Percentiles rank a stretch among this genome's conserved stretches.
Evolutionary conservation across 2,329 filamentous ascomycete genomes (phyloP).

Genomic region (Xylariaceae sp.): DNA sequence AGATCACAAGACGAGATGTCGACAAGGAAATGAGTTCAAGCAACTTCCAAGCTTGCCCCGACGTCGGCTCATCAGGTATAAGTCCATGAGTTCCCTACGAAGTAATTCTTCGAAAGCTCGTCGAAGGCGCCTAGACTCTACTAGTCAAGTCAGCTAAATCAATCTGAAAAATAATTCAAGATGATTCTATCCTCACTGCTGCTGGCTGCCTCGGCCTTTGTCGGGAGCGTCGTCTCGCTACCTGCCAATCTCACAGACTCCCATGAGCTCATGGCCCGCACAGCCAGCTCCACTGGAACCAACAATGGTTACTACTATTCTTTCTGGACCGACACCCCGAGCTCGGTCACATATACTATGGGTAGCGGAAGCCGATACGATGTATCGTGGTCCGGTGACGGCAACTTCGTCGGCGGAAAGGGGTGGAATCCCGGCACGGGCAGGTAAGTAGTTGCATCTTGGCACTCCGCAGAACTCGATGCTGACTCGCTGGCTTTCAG

Average conservation of each 20-base stretch:
- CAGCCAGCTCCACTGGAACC: conserved; percentile 35
- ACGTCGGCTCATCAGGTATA: too few relatives aligned
- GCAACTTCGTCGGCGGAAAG: conserved; percentile 47
- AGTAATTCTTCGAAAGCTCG: too few relatives aligned
- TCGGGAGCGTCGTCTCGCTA: not conserved
- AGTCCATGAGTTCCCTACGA: too few relatives aligned
- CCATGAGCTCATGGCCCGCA: too few relatives aligned
- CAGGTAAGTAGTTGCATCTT: not conserved
- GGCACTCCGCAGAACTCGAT: conserved; percentile 9
- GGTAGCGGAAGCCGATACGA: conserved; percentile 45
- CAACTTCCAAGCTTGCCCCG: too few relatives aligned
- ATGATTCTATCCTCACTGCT: too few relatives aligned
- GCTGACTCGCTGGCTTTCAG: conserved; percentile 20
- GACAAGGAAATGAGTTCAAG: too few relatives aligned
- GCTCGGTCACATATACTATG: conserved; percentile 51
- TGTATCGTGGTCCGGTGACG: conserved; percentile 35
- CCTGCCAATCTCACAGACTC: not conserved
- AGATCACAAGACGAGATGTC: too few relatives aligned
- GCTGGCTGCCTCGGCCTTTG: too few relatives aligned
- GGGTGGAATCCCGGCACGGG: conserved; percentile 37
- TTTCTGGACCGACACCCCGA: conserved; percentile 54
- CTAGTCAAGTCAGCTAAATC: too few relatives aligned
- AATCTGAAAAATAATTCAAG: too few relatives aligned
- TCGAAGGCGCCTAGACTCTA: too few relatives aligned
- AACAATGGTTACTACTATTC: conserved; percentile 58